These are phyloP conservation scores for Candida ficus DNA, from an alignment of 805 yeast genomes.

Conservation along the genomic window DNA sequence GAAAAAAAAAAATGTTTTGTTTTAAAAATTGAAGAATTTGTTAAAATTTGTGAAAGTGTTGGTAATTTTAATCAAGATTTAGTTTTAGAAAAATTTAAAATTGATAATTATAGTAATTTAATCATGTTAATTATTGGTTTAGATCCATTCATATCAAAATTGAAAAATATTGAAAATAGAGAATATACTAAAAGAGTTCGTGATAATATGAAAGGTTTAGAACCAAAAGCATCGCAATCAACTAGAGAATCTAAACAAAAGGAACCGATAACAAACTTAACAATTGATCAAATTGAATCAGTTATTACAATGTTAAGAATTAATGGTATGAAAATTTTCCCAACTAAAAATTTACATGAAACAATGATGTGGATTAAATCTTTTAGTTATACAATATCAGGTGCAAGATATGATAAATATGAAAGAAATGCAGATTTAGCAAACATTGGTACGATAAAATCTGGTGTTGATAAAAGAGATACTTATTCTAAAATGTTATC, in stretches of 20 bases:
- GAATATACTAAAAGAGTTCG: constrained; percentile 36
- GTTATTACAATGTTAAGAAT: constrained; percentile 43
- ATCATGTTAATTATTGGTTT: constrained; percentile 45
- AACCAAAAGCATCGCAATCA: background rate
- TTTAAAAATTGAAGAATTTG: constrained; percentile 42
- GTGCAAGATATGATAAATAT: constrained; percentile 47
- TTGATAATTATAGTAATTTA: constrained; percentile 21
- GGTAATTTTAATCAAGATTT: background rate
- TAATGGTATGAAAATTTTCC: constrained; percentile 44
- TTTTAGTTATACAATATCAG: constrained; percentile 50
- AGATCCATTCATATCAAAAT: constrained; percentile 38
- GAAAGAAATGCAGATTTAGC: constrained; percentile 51
- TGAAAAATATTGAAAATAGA: constrained; percentile 42
- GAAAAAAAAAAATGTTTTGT: constrained; percentile 42
- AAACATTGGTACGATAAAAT: constrained; percentile 48
- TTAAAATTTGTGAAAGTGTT: constrained; percentile 25
- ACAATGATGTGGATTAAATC: constrained; percentile 48
- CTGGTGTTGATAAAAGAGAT: constrained; percentile 45
- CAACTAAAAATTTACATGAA: constrained; percentile 42
- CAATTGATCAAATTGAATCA: constrained; percentile 32
- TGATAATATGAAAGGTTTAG: constrained; percentile 17
- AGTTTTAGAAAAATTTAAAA: constrained; percentile 19
- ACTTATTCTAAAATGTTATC: constrained; percentile 45
- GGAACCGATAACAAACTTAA: constrained; percentile 2
- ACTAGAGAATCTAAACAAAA: constrained; percentile 6